phyloP scores from a whole-genome alignment of 2,329 filamentous ascomycete species.

The Neobulgaria alba region DNA sequence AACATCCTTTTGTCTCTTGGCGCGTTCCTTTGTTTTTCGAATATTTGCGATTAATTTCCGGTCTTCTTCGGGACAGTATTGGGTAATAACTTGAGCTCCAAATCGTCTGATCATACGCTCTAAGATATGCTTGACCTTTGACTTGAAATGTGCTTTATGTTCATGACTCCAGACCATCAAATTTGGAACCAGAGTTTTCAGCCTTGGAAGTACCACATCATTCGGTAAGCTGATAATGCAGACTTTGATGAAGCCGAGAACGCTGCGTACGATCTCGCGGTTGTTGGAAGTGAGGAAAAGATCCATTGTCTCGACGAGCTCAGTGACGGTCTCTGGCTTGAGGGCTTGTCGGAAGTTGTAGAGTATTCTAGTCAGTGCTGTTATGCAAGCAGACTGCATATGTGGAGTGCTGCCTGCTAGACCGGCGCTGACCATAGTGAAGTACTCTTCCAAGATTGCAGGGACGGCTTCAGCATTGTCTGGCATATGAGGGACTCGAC shows the following conservation, averaged over 20 bases:
- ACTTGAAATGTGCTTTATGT: constrained; percentile 94
- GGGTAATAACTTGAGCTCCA: constrained; percentile 71
- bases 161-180: constrained; percentile 95
- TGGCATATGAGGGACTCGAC: constrained; percentile 81
- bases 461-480: constrained; percentile 65
- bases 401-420: constrained; percentile 87
- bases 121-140: constrained; percentile 96
- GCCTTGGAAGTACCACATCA: constrained; percentile 67
- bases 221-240: constrained; percentile 79
- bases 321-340: constrained; percentile 60
- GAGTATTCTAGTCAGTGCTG: constrained; percentile 82
- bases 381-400: constrained; percentile 97
- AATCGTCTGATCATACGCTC: constrained; percentile 91
- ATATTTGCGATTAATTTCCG: constrained; percentile 90
- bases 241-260: constrained; percentile 94
- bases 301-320: constrained; percentile 90
- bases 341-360: constrained; percentile 79
- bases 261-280: constrained; percentile 89
- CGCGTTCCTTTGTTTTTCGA: constrained; percentile 85
- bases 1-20: constrained; percentile 79
- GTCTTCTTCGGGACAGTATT: constrained; percentile 74
- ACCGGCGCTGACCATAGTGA: constrained; percentile 97
- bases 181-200: constrained; percentile 74
- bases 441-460: constrained; percentile 86
- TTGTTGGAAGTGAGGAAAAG: constrained; percentile 95